A percentile compares a stretch with the other conserved stretches of the same genome.
These are phyloP conservation scores for Xylariaceae sp. DNA, from an alignment of 2,329 filamentous ascomycete species.

Conservation along the genomic window DNA sequence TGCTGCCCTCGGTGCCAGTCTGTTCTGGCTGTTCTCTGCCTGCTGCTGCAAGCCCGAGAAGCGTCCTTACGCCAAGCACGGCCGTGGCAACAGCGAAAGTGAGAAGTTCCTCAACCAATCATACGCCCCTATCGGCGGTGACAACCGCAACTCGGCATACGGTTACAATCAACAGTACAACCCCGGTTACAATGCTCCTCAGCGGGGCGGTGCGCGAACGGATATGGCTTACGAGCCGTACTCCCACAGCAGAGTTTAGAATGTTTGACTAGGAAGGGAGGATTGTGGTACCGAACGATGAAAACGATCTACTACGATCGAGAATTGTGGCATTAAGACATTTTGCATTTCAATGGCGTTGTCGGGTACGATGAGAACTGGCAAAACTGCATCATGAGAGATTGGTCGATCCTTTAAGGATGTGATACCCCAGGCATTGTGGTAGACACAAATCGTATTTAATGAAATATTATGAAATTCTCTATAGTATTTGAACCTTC, in stretches of 20 bases:
- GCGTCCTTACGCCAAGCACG: constrained; percentile 26
- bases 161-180: constrained; percentile 25
- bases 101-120: constrained; percentile 47
- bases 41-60: constrained; percentile 80
- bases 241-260: constrained; percentile 29
- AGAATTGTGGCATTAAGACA: constrained; percentile 2
- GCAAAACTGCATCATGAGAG: constrained; percentile 7
- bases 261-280: background rate
- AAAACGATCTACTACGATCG: constrained; percentile 6
- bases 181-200: constrained; percentile 23
- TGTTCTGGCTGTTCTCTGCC: constrained; percentile 89
- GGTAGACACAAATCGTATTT: constrained; percentile 10
- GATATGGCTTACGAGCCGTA: constrained; percentile 62
- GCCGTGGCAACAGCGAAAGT: constrained; percentile 29
- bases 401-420: constrained; percentile 6
- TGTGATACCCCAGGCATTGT: constrained; percentile 13
- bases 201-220: constrained; percentile 39
- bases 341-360: constrained; percentile 24
- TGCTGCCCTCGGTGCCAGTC: constrained; percentile 67
- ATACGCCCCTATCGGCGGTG: constrained; percentile 43
- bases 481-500: no score
- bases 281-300: background rate
- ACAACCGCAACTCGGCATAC: constrained; percentile 30
- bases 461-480: constrained; percentile 5
- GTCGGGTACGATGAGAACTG: constrained; percentile 18